Conservation (phyloP, 2,329 filamentous ascomycete species). For the Claviceps purpurea region DNA sequence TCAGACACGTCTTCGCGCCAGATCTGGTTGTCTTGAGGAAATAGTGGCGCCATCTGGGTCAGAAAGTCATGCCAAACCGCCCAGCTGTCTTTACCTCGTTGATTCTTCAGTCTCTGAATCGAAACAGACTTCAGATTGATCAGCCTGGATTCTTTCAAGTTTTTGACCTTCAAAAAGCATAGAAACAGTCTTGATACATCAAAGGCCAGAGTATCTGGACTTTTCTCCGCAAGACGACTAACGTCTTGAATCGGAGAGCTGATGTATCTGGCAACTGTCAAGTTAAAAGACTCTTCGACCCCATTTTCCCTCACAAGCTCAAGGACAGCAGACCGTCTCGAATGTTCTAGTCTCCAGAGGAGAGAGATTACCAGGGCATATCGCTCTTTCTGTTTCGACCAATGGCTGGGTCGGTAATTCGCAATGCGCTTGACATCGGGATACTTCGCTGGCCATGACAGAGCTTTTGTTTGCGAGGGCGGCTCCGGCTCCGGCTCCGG, state of each 20-base stretch:
- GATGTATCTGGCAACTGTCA: constrained; percentile 5
- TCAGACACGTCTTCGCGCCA: constrained; percentile 14
- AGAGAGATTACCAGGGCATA: constrained; percentile 18
- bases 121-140: constrained; percentile 2
- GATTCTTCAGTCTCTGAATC: constrained; percentile 9
- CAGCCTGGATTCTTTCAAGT: constrained; percentile 10
- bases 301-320: constrained; percentile 11
- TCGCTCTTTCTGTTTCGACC: constrained; percentile 15
- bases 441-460: constrained; percentile 3
- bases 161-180: constrained; percentile 15
- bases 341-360: constrained; percentile 17
- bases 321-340: constrained; percentile 15
- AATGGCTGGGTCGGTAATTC: constrained; percentile 9
- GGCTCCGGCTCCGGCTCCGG: background rate
- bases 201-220: constrained; percentile 12
- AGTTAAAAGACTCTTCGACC: constrained; percentile 5
- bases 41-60: constrained; percentile 11
- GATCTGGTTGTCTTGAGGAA: constrained; percentile 22
- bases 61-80: constrained; percentile 17
- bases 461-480: background rate
- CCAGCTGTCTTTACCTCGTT: constrained; percentile 12
- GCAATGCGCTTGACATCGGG: constrained; percentile 10
- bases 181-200: constrained; percentile 19
- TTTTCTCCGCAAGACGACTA: constrained; percentile 5
- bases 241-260: constrained; percentile 7